Conservation (phyloP, 78 protist species). For the Emiliania huxleyi region DNA sequence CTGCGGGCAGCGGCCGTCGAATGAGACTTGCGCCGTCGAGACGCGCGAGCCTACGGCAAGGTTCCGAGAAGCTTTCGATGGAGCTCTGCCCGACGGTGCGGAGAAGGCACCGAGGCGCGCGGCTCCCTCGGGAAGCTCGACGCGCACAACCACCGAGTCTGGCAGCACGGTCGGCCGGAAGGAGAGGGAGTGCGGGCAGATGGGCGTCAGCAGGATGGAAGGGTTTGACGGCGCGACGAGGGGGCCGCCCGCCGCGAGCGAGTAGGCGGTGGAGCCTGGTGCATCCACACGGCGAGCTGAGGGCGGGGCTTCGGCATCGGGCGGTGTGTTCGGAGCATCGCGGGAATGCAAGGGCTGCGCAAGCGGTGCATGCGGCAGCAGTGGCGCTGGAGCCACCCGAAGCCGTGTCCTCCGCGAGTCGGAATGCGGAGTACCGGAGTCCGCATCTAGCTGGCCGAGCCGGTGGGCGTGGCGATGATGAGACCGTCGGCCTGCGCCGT, state of each 20-base stretch:
- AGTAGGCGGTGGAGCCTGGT: conserved; percentile 89
- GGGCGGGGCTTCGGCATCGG: too few relatives aligned
- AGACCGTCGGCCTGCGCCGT: conserved; percentile 82
- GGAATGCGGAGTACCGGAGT: too few relatives aligned
- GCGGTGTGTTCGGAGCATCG: too few relatives aligned
- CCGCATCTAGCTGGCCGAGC: too few relatives aligned
- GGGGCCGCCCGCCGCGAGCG: conserved; percentile 85
- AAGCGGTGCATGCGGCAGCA: too few relatives aligned
- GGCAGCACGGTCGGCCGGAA: conserved; percentile 86
- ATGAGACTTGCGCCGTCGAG: background rate
- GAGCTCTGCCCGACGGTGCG: background rate
- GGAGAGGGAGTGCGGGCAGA: conserved; percentile 87
- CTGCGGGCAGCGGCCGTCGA: background rate
- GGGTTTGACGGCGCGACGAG: conserved; percentile 81
- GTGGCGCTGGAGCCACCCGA: too few relatives aligned
- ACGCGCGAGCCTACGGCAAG: too few relatives aligned
- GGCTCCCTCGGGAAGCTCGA: background rate
- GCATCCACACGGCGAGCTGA: too few relatives aligned
- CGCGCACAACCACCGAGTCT: background rate
- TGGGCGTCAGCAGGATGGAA: conserved; percentile 85
- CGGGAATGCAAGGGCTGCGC: too few relatives aligned
- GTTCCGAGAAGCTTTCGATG: too few relatives aligned
- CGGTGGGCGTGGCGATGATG: conserved; percentile 66
- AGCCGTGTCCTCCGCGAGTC: too few relatives aligned
- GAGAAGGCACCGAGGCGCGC: background rate